Conservation (phyloP, 192 early-diverging fungal species). For the Podila verticillata region DNA sequence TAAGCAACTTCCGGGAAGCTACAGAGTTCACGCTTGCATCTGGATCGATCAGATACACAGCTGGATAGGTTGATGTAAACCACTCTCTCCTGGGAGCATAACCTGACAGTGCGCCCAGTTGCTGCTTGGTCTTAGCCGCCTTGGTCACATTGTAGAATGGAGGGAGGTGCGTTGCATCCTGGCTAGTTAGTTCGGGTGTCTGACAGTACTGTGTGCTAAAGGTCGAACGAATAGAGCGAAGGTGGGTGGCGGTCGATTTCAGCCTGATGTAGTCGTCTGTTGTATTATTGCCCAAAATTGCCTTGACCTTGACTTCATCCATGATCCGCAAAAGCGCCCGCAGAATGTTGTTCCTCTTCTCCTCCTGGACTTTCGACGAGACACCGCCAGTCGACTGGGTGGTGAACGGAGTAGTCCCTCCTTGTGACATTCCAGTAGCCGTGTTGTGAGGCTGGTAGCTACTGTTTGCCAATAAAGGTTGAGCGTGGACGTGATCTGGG, state of each 20-base stretch:
- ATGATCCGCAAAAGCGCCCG: constrained; percentile 53
- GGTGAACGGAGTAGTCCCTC: not conserved
- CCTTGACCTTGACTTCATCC: constrained; percentile 72
- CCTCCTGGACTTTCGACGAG: constrained; percentile 10
- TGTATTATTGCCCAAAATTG: constrained; percentile 66
- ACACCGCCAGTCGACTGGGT: not conserved
- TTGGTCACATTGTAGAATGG: constrained; percentile 65
- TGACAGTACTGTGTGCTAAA: constrained; percentile 54
- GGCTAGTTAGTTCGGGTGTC: constrained; percentile 46
- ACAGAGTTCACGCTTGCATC: constrained; percentile 38
- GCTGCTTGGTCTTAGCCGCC: constrained; percentile 68
- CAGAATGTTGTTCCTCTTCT: constrained; percentile 18
- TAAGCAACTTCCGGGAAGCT: constrained; percentile 32
- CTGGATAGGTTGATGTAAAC: constrained; percentile 56
- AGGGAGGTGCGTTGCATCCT: constrained; percentile 61
- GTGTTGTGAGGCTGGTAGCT: not conserved
- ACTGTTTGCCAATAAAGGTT: not conserved
- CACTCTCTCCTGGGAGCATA: constrained; percentile 65
- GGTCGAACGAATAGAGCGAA: constrained; percentile 60
- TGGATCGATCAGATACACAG: constrained; percentile 61
- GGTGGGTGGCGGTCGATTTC: constrained; percentile 60
- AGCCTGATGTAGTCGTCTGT: constrained; percentile 60
- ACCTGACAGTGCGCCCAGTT: constrained; percentile 62
- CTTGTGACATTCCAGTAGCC: not conserved
- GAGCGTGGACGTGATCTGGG: constrained; percentile 55